Evolutionary conservation across 768 basidiomycete genomes (phyloP).

Genomic region (Tephrocybe rancida): DNA sequence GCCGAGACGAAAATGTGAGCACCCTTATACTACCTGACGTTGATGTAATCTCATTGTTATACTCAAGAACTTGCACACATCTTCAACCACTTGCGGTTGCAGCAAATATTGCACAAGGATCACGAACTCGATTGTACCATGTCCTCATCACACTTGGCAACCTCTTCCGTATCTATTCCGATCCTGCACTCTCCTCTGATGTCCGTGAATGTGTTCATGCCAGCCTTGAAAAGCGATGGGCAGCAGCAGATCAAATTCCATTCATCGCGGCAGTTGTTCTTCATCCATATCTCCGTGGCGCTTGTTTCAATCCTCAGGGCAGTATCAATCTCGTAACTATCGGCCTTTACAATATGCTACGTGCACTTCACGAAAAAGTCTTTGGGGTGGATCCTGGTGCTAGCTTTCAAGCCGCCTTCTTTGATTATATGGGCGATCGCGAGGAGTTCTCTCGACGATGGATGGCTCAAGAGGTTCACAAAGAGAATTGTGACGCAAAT

Average conservation of each 20-base stretch:
- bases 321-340: no score
- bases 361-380: conserved; percentile 1
- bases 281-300: conserved; percentile 1
- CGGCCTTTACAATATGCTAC: conserved; percentile 10
- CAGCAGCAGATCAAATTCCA: conserved; percentile 21
- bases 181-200: conserved; percentile 8
- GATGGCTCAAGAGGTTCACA: conserved; percentile 5
- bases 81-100: conserved; percentile 40
- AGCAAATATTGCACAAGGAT: conserved; percentile 32
- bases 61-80: conserved; percentile 10
- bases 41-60: no score
- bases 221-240: conserved; percentile 21
- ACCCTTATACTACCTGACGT: no score
- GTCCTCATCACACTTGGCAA: conserved; percentile 33
- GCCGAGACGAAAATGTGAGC: conserved; percentile 20
- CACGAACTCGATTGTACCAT: conserved; percentile 30
- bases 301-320: no score
- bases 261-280: conserved; percentile 25
- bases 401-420: conserved; percentile 6
- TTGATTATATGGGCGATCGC: conserved; percentile 9
- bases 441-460: conserved; percentile 7
- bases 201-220: conserved; percentile 16
- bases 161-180: conserved; percentile 26
- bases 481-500: conserved; percentile 1
- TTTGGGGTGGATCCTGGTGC: conserved; percentile 7